A percentile compares a stretch with the other conserved stretches of the same genome.
These are phyloP conservation scores for Clonostachys chloroleuca DNA, from an alignment of 2,329 filamentous ascomycete species.

Conservation along the genomic window DNA sequence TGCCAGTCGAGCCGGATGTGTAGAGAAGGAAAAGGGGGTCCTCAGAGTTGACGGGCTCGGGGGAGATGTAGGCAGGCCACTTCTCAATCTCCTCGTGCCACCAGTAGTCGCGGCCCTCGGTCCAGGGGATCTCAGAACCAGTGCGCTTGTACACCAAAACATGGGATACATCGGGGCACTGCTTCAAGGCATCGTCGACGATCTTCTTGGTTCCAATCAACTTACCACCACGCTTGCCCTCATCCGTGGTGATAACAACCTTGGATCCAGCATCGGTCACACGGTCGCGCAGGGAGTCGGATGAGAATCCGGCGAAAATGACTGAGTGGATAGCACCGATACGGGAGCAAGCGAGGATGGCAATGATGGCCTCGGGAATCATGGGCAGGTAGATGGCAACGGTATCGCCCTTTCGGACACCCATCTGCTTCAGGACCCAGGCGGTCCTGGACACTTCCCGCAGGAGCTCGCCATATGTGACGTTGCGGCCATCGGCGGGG, in stretches of 20 bases:
- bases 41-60: conserved; percentile 86
- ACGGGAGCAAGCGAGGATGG: conserved; percentile 84
- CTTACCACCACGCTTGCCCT: conserved; percentile 97
- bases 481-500: conserved; percentile 75
- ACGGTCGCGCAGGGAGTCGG: conserved; percentile 91
- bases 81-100: conserved; percentile 99
- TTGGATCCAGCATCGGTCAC: conserved; percentile 87
- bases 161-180: conserved; percentile 83
- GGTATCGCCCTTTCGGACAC: conserved; percentile 94
- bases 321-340: conserved; percentile 97
- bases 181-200: conserved; percentile 94
- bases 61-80: conserved; percentile 88
- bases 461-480: conserved; percentile 91
- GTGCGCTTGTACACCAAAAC: conserved; percentile 95
- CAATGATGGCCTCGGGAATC: conserved; percentile 93
- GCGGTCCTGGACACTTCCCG: conserved; percentile 86
- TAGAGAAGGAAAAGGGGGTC: conserved; percentile 97
- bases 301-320: conserved; percentile 95
- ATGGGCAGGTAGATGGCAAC: conserved; percentile 97
- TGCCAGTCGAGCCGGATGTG: conserved; percentile 95
- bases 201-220: conserved; percentile 98
- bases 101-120: conserved; percentile 84
- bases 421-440: conserved; percentile 88
- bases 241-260: conserved; percentile 94
- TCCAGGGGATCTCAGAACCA: conserved; percentile 88